Evolutionary conservation across 352 stramenopile genomes (phyloP), one percentile per base, ranked within the genome.

Genomic region (Phytophthora niederhauseri): DNA sequence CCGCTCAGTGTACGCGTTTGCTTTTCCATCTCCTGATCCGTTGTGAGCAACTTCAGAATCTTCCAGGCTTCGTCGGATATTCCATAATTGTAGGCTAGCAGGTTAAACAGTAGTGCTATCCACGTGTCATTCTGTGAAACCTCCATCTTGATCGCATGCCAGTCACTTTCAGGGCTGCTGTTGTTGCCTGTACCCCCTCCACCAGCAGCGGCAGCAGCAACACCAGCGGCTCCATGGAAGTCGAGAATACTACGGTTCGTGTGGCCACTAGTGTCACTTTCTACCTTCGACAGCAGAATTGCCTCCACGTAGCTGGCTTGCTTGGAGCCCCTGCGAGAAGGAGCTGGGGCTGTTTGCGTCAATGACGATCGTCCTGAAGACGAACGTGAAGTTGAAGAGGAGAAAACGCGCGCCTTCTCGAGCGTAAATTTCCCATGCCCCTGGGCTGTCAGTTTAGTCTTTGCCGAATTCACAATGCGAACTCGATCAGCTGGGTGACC

Each of bases 51-150:
- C 52, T 91, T 94, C 14, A 96, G 51, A 19, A 94, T 70, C 58
- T 92, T 92, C 82, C 82, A 92, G 9, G 82, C 83, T 73, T 92
- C 87, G 66, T 93, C 87, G 51, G 77, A 81, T 19, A 91, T 81
- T 31, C 71, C 76, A 30, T 77, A 70, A 4, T 66, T 67, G 28
- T 80, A 80, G 3, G 78, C 76, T 11, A 94, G 65, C 49, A 91
- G 60, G 2, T 78, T 59, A 57, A 91, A 89, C 4, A 95, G 22
- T 24, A 85, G 64, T 30, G 58, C 38, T 43, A 87, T 20, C 64
- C 73, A 83, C 0, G 57, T 74, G 24, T 78, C 65, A 45, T 77
- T 89, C 51, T 70, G 77, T 53, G 81, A 86, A 36, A 93, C 77
- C 38, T 92, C 81, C 19, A 75, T 75, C 57, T 91, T 92, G 34